A percentile compares a stretch with the other conserved stretches of the same genome.
These are phyloP conservation scores for Senecio squalidus DNA, from an alignment of 140 eudicot genomes.

Conservation along the genomic window DNA sequence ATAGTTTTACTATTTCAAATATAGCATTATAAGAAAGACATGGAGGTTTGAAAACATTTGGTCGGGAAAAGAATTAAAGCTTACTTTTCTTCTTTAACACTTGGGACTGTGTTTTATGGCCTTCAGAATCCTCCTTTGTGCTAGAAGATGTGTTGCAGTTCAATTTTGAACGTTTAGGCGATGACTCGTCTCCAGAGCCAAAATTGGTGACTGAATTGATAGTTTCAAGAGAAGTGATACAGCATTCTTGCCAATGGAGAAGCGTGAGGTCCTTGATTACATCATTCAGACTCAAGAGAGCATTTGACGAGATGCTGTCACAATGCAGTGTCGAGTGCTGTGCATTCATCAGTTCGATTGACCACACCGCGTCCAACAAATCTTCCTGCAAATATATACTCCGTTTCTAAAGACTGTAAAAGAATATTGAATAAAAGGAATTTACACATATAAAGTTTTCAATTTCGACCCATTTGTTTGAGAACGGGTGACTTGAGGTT, in stretches of 20 bases:
- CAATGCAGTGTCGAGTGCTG: constrained; percentile 44
- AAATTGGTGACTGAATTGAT: constrained; percentile 6
- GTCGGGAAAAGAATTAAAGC: neutral
- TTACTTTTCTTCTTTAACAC: constrained; percentile 1
- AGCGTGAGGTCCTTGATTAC: constrained; percentile 36
- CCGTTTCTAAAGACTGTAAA: too few relatives aligned
- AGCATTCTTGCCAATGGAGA: constrained; percentile 68
- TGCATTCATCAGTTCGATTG: constrained; percentile 44
- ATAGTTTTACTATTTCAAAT: too few relatives aligned
- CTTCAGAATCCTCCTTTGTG: neutral
- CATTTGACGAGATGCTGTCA: constrained; percentile 36
- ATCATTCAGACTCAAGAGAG: constrained; percentile 32
- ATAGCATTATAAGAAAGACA: too few relatives aligned
- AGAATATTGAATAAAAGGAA: too few relatives aligned
- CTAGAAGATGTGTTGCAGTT: neutral
- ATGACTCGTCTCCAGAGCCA: constrained; percentile 1
- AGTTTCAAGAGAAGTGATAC: constrained; percentile 45
- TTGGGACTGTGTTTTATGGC: neutral
- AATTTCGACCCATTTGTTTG: neutral
- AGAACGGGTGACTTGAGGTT: too few relatives aligned
- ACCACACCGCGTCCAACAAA: constrained; percentile 37
- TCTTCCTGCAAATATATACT: constrained; percentile 27
- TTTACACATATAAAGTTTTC: too few relatives aligned
- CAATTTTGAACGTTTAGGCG: neutral
- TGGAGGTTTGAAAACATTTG: neutral